These are phyloP conservation scores for Aegle marmelos DNA, from an alignment of 345 rosid genomes.

Conservation along the genomic window DNA sequence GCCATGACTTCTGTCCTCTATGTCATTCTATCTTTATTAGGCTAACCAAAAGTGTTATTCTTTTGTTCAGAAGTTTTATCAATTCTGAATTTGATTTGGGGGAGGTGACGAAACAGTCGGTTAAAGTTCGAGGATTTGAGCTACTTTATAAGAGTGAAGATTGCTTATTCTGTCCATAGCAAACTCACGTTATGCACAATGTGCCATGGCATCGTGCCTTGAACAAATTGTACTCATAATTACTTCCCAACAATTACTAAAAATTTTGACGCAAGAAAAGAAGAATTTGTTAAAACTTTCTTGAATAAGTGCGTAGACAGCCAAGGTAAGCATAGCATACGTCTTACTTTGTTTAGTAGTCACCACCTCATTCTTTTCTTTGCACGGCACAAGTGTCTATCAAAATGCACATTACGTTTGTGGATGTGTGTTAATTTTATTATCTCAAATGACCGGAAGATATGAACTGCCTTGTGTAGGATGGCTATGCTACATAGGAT, in stretches of 20 bases:
- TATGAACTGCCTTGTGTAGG: too few relatives aligned
- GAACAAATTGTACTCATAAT: background rate
- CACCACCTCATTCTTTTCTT: too few relatives aligned
- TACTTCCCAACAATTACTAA: background rate
- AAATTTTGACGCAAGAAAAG: background rate
- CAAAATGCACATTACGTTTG: too few relatives aligned
- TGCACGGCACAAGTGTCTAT: too few relatives aligned
- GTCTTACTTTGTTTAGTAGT: too few relatives aligned
- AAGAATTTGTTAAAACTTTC: background rate
- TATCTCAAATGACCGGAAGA: too few relatives aligned
- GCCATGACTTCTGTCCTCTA: slow-evolving; percentile 10
- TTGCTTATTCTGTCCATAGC: background rate
- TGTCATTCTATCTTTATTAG: slow-evolving; percentile 8
- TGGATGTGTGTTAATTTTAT: too few relatives aligned
- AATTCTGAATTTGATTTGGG: background rate
- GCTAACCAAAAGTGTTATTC: slow-evolving; percentile 11
- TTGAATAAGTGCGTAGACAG: background rate
- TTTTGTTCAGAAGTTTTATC: background rate
- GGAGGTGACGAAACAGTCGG: background rate
- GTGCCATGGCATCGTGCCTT: background rate
- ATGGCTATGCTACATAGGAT: too few relatives aligned
- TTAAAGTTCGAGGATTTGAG: background rate
- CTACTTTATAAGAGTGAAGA: background rate
- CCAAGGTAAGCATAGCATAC: background rate
- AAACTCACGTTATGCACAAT: background rate